Base-by-base conservation (phyloP, 2,329 filamentous ascomycete genomes). In the Diaporthe caulivora region DNA sequence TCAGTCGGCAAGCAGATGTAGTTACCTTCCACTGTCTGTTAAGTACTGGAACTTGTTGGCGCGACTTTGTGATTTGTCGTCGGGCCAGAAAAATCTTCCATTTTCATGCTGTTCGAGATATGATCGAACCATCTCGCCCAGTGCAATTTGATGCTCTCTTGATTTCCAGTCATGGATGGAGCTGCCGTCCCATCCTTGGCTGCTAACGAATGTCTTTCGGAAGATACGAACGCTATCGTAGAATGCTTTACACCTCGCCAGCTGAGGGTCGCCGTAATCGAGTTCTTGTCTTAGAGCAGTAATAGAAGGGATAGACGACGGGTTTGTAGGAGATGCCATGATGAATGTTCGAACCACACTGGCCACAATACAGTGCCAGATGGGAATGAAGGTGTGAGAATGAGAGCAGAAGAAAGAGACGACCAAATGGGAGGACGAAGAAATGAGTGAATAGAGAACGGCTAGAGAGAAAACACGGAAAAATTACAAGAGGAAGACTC, bases 111-210 rank as follows among this genome's bases (percentile, higher is more conserved):
- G 55, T 18, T 60, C 57, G n/a, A 60, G 57, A 42, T 29, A 60
- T 26, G 57, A 60, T 18, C 24, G n/a, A 42, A 60, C 57, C 37
- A 60, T 60, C 37, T 60, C 57, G 2, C 34, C 55, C 2, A 60
- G 55, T 9, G 55, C 55, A 18, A 21, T 26, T 60, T 60, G 55
- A 42, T 60, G 55, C 4, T 60, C 57, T 60, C n/a, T 60, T 2
- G 34, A 60, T 29, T 21, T 60, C 57, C 57, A 60, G 13, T 60
- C 57, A 60, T 42, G 57, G n/a, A 60, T 42, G 15, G n/a, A 42
- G 57, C 5, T 60, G n/a, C 57, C 57, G 2, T 60, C 57, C 37
- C n/a, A 42, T 26, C 37, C 37, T 60, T 60, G 57, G 10, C 37
- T 60, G n/a, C 37, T 60, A 4, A 60, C 37, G 11, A 60, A 60